These are phyloP conservation scores for Sarcodon aspratus DNA, from an alignment of 768 basidiomycete genomes.

Conservation along the genomic window DNA sequence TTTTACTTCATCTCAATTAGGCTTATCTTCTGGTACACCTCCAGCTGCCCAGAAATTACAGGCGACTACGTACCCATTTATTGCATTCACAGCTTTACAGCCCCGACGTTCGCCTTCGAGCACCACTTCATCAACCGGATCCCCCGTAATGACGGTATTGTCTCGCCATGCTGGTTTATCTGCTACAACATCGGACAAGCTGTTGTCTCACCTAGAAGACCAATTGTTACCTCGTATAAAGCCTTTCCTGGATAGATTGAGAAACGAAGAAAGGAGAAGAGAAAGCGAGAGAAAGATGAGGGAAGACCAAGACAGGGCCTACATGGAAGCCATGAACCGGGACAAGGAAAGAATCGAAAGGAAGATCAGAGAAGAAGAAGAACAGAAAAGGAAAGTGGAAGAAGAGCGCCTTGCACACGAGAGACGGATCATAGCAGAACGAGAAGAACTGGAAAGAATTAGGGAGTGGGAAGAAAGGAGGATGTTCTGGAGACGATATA, in stretches of 20 bases:
- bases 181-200: conserved; percentile 46
- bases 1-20: background rate
- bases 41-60: conserved; percentile 63
- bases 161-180: conserved; percentile 74
- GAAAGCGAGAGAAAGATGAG: conserved; percentile 46
- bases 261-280: conserved; percentile 30
- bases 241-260: conserved; percentile 62
- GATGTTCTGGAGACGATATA: conserved; percentile 35
- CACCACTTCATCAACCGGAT: conserved; percentile 22
- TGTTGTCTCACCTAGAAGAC: conserved; percentile 55
- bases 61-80: conserved; percentile 85
- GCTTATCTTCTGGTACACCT: background rate
- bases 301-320: conserved; percentile 76
- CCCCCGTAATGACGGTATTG: conserved; percentile 63
- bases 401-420: conserved; percentile 19
- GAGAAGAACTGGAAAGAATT: conserved; percentile 20
- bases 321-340: conserved; percentile 45
- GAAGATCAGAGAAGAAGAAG: conserved; percentile 39
- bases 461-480: conserved; percentile 16
- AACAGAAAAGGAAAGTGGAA: conserved; percentile 18
- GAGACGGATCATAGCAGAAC: conserved; percentile 24
- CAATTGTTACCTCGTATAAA: conserved; percentile 73
- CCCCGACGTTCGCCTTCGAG: conserved; percentile 38
- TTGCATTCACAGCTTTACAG: conserved; percentile 86
- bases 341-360: conserved; percentile 62